Percentiles rank a stretch among this genome's conserved stretches.
Evolutionary conservation across 2,329 filamentous ascomycete species (phyloP).

Genomic region (Fusarium sp.): DNA sequence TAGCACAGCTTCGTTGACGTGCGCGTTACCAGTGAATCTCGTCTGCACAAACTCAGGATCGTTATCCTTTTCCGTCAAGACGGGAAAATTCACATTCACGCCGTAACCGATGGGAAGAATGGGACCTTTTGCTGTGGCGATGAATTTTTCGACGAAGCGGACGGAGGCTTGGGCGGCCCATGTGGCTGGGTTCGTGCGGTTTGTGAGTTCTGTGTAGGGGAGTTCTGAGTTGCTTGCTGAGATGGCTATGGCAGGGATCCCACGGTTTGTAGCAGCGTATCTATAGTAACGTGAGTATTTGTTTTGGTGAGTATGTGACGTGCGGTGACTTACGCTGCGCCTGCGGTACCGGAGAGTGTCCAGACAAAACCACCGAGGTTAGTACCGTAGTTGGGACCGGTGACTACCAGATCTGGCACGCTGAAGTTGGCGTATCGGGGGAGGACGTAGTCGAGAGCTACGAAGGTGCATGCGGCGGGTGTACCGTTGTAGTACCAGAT

Average conservation of each 20-base stretch:
- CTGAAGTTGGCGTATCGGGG: constrained; percentile 59
- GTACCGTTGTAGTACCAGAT: constrained; percentile 73
- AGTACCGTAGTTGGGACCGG: constrained; percentile 66
- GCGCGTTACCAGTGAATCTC: constrained; percentile 60
- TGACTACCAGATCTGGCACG: constrained; percentile 64
- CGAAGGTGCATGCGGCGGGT: constrained; percentile 65
- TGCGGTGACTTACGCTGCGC: constrained; percentile 50
- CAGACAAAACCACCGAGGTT: constrained; percentile 66
- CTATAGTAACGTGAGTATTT: constrained; percentile 37
- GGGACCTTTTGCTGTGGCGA: constrained; percentile 50
- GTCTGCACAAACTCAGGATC: constrained; percentile 59
- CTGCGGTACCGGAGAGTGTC: constrained; percentile 62
- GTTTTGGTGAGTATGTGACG: rapidly evolving
- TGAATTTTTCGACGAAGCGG: constrained; percentile 58
- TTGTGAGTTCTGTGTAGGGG: constrained; percentile 53
- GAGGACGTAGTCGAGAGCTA: constrained; percentile 67
- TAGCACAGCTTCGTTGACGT: constrained; percentile 58
- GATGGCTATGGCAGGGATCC: constrained; percentile 62
- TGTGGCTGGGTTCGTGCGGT: constrained; percentile 58
- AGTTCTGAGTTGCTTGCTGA: constrained; percentile 57
- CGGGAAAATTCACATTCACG: constrained; percentile 62
- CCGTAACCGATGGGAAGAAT: constrained; percentile 62
- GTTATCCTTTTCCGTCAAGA: constrained; percentile 54
- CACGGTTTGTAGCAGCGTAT: constrained; percentile 61
- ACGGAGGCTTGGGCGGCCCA: constrained; percentile 56